phyloP scores from a whole-genome alignment of 805 yeast species.

The Hanseniaspora guilliermondii region DNA sequence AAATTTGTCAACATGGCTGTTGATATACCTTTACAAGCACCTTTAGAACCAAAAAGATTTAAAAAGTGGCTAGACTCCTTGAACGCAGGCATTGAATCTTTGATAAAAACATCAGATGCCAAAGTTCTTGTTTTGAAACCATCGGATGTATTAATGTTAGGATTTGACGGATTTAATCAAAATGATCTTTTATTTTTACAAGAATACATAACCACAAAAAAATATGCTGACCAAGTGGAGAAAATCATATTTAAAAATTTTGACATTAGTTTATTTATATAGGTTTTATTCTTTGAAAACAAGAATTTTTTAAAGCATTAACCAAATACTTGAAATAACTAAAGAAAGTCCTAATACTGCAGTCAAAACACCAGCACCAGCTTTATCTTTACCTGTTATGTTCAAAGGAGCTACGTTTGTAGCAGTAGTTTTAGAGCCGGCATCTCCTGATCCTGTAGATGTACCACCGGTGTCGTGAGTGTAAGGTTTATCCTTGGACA shows the following conservation, averaged over 20 bases:
- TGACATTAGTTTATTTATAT: constrained; percentile 9
- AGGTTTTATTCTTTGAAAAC: background rate
- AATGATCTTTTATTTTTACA: constrained; percentile 23
- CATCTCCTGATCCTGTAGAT: constrained; percentile 42
- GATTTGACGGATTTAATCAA: constrained; percentile 27
- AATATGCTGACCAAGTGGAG: background rate
- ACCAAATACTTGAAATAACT: constrained; percentile 36
- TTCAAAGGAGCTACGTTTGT: constrained; percentile 31
- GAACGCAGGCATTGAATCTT: background rate
- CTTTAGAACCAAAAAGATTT: constrained; percentile 9
- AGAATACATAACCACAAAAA: constrained; percentile 12
- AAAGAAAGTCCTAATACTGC: constrained; percentile 37
- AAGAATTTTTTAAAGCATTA: constrained; percentile 23
- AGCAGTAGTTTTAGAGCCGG: constrained; percentile 35
- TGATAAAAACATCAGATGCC: background rate
- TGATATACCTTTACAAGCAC: constrained; percentile 13
- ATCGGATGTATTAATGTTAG: constrained; percentile 18
- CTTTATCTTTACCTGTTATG: constrained; percentile 38
- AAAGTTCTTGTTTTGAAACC: constrained; percentile 16
- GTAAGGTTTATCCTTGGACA: constrained; percentile 39
- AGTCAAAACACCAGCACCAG: constrained; percentile 64
- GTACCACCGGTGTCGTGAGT: constrained; percentile 43
- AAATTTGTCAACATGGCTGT: constrained; percentile 1
- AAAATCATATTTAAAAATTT: constrained; percentile 3
- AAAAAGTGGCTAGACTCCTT: background rate